Conservation (phyloP, 2,329 filamentous ascomycete genomes). For the Triangularia verruculosa region DNA sequence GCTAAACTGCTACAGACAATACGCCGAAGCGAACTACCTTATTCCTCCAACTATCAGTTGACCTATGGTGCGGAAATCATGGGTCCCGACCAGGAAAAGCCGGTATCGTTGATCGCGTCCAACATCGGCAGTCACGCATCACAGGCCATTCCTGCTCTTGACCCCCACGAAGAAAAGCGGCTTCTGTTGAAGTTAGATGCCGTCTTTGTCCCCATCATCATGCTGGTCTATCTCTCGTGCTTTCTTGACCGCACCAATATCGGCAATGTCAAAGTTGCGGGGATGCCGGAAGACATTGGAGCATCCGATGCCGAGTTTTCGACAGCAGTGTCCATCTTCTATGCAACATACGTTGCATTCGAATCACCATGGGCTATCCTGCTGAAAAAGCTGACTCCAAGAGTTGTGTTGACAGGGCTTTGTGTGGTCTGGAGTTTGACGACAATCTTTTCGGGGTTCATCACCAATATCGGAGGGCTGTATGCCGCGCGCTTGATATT, state of each 20-base stretch:
- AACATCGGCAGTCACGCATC: neutral
- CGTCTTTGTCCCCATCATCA: constrained; percentile 36
- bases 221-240: constrained; percentile 53
- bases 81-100: neutral
- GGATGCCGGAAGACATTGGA: constrained; percentile 45
- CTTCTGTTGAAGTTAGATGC: constrained; percentile 35
- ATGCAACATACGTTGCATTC: constrained; percentile 33
- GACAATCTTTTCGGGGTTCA: constrained; percentile 47
- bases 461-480: constrained; percentile 39
- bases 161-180: constrained; percentile 31
- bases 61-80: neutral
- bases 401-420: constrained; percentile 11
- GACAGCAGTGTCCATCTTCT: constrained; percentile 35
- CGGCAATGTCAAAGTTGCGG: constrained; percentile 47
- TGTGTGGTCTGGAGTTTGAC: constrained; percentile 45
- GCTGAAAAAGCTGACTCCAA: constrained; percentile 23
- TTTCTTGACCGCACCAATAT: constrained; percentile 56
- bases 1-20: too few species aligned
- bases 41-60: neutral
- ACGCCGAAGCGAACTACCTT: too few species aligned
- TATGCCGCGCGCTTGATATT: constrained; percentile 46
- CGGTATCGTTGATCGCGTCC: neutral
- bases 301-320: constrained; percentile 41
- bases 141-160: constrained; percentile 18
- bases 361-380: constrained; percentile 33